Conservation (phyloP, 768 basidiomycete species). For the Clavaria fumosa region DNA sequence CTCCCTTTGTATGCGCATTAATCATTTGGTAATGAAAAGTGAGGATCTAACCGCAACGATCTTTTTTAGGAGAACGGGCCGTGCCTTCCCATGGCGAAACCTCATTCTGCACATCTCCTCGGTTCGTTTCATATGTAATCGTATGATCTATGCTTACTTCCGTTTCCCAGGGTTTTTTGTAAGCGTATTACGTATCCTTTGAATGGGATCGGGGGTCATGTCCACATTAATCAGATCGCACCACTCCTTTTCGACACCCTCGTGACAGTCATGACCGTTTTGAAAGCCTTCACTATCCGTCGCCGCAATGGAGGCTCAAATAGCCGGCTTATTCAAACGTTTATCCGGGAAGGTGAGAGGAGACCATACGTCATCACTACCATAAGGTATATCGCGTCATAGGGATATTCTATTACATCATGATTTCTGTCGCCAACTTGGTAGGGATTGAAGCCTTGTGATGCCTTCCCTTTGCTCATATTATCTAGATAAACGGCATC, state of each 20-base stretch:
- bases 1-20: conserved; percentile 33
- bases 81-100: conserved; percentile 70
- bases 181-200: background rate
- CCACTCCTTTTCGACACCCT: conserved; percentile 71
- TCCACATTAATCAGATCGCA: conserved; percentile 37
- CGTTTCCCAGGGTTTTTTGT: conserved; percentile 6
- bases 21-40: background rate
- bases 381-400: conserved; percentile 3
- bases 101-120: conserved; percentile 69
- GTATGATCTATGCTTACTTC: background rate
- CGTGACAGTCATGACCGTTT: conserved; percentile 66
- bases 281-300: conserved; percentile 65
- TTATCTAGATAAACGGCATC: conserved; percentile 51
- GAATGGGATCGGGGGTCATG: background rate
- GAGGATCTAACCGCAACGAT: conserved; percentile 2
- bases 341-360: conserved; percentile 62
- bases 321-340: conserved; percentile 70
- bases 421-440: conserved; percentile 79
- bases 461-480: background rate
- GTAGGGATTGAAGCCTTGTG: conserved; percentile 14
- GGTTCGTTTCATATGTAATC: conserved; percentile 24
- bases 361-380: conserved; percentile 1
- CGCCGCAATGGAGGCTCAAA: conserved; percentile 60
- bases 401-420: conserved; percentile 75
- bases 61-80: conserved; percentile 36